These are phyloP conservation scores for Oryza australiensis DNA, from an alignment of 176 grass and related monocot genomes.

Conservation along the genomic window DNA sequence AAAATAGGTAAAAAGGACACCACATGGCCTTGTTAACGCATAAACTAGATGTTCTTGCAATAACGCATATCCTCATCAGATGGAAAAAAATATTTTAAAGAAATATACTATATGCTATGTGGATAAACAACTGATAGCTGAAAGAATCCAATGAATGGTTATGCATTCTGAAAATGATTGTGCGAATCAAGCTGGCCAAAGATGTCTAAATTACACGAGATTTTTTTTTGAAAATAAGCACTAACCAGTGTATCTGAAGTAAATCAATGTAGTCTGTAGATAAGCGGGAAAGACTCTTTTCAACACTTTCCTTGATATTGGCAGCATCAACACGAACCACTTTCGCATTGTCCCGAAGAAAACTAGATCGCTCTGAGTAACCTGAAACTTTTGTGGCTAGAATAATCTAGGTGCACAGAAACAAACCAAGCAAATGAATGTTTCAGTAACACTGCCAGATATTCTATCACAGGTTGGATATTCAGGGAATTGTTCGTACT, in stretches of 20 bases:
- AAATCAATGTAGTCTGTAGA: conserved; percentile 95
- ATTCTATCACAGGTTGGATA: neutral
- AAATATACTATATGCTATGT: neutral
- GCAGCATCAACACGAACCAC: conserved; percentile 67
- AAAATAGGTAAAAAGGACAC: neutral
- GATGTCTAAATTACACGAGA: neutral
- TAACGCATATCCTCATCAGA: neutral
- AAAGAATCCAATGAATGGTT: conserved; percentile 11
- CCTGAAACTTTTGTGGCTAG: conserved; percentile 90
- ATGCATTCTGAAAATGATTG: conserved; percentile 6
- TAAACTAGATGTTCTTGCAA: neutral
- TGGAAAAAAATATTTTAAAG: neutral
- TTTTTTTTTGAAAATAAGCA: conserved; percentile 2
- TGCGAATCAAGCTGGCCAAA: neutral
- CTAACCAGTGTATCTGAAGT: conserved; percentile 96
- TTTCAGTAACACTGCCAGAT: conserved; percentile 5
- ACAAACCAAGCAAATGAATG: neutral
- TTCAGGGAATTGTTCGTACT: neutral
- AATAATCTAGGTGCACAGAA: conserved; percentile 55
- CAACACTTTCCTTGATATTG: conserved; percentile 86
- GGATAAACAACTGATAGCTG: neutral
- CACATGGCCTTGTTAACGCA: neutral
- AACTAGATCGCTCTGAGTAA: conserved; percentile 61
- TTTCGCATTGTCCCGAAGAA: conserved; percentile 58
- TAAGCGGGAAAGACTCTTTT: conserved; percentile 87